Percentiles rank a stretch among this genome's conserved stretches.
These are phyloP conservation scores for Hapsidospora chrysogenum DNA, from an alignment of 495 filamentous ascomycete species.

Conservation along the genomic window DNA sequence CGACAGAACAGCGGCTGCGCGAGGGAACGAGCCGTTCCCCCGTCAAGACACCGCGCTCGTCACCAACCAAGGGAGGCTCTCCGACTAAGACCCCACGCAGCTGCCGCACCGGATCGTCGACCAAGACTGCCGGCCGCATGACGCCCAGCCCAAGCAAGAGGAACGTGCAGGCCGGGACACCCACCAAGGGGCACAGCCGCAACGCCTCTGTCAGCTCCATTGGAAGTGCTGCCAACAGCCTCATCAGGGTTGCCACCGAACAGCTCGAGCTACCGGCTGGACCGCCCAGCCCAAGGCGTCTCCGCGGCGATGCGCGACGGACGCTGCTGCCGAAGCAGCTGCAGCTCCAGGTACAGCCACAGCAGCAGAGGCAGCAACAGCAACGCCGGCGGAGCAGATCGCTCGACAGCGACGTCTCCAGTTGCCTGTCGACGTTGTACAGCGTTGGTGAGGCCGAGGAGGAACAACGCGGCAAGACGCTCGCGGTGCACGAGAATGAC, in stretches of 20 bases:
- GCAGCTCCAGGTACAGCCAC: background rate
- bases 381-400: background rate
- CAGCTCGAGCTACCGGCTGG: conserved; percentile 1
- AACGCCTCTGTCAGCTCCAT: background rate
- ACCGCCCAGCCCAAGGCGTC: background rate
- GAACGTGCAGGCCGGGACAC: background rate
- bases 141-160: background rate
- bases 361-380: background rate
- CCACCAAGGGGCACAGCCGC: background rate
- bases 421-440: conserved; percentile 2
- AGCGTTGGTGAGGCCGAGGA: conserved; percentile 1
- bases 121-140: background rate
- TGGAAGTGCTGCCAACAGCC: conserved; percentile 2
- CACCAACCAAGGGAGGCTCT: background rate
- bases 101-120: background rate
- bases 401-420: conserved; percentile 1
- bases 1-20: background rate
- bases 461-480: background rate
- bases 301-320: background rate
- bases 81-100: background rate
- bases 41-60: background rate
- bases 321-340: background rate
- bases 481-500: background rate
- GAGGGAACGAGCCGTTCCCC: background rate
- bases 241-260: background rate